Percentiles rank a stretch among this genome's conserved stretches.
phyloP scores from a whole-genome alignment of 2,329 filamentous ascomycete genomes.

The Ophiocordyceps sinensis region DNA sequence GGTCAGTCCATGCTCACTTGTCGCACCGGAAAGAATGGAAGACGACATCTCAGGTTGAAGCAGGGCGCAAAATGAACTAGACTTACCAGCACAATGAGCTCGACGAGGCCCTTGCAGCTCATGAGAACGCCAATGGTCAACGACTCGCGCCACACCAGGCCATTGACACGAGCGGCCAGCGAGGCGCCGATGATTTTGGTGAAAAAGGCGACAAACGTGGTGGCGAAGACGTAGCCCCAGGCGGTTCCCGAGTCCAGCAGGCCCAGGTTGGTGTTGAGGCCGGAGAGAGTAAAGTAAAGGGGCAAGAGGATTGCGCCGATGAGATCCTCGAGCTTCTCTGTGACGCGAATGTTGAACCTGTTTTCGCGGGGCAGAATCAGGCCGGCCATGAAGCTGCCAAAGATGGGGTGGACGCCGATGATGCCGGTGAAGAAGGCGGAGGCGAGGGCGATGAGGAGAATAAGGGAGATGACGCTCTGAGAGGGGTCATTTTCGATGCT shows the following conservation, averaged over 20 bases:
- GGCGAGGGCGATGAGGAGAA: conserved; percentile 60
- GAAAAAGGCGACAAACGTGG: conserved; percentile 67
- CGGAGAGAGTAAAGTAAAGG: conserved; percentile 86
- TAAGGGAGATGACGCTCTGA: conserved; percentile 71
- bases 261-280: conserved; percentile 75
- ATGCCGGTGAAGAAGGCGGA: conserved; percentile 80
- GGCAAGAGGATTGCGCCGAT: conserved; percentile 73
- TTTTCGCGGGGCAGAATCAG: conserved; percentile 82
- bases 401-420: conserved; percentile 89
- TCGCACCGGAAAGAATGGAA: background rate
- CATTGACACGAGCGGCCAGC: conserved; percentile 59
- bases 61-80: background rate
- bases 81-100: conserved; percentile 80
- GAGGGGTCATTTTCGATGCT: conserved; percentile 79
- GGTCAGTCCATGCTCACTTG: background rate
- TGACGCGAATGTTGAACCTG: conserved; percentile 80
- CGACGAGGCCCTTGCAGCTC: conserved; percentile 93
- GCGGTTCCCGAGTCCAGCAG: conserved; percentile 67
- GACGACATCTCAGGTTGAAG: background rate
- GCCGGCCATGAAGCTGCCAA: conserved; percentile 81
- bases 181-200: conserved; percentile 78
- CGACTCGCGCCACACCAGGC: conserved; percentile 80
- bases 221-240: conserved; percentile 81
- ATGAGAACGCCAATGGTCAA: conserved; percentile 80
- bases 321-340: conserved; percentile 88